Evolutionary conservation across 2,329 filamentous ascomycete species (phyloP), one percentile per base, ranked within the genome.

Genomic region (Exophiala xenobiotica): DNA sequence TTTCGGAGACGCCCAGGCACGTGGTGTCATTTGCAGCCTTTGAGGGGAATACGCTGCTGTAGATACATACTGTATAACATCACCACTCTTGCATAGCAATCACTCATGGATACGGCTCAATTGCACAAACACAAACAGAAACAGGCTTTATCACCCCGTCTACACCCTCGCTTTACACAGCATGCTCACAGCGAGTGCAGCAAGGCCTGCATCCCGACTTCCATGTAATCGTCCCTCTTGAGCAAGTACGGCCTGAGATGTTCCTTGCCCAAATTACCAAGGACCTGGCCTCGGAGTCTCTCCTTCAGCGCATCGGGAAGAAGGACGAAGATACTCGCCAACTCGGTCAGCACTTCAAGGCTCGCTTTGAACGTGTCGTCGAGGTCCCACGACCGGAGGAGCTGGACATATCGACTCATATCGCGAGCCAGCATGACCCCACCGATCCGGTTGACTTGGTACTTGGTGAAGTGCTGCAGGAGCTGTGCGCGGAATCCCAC

Each of bases 371-470:
- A 76, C n/a, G 87, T 82, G 62, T 84, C 85, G 46, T 80, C 78
- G 33, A 91, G 76, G 22, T 87, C 81, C 90, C 90, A 97, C 26
- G 84, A 84, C 56, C 88, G 84, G 59, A 99, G 78, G 8, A 95
- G 82, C 54, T 91, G 86, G 6, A 88, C 87, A 69, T 99, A 99
- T 66, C 90, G 90, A 27, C 90, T 89, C 68, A 97, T 91, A 67
- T 99, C 93, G 73, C 97, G 95, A 27, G 87, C 92, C 20, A 97
- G 89, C 81, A 96, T 93, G 40, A 99, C 81, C 2, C 90, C 93
- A 55, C 93, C 93, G 0, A 92, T 91, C 33, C 91, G 89, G 61
- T 90, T 96, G 60, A 99, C 90, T 54, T 86, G 83, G 73, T 95
- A 99, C 64, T 89, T 90, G 65, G 95, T 93, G 72, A 97, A 89